Evolutionary conservation across 108 stramenopile species (phyloP).

Genomic region (Hondaea fermentalgiana): DNA sequence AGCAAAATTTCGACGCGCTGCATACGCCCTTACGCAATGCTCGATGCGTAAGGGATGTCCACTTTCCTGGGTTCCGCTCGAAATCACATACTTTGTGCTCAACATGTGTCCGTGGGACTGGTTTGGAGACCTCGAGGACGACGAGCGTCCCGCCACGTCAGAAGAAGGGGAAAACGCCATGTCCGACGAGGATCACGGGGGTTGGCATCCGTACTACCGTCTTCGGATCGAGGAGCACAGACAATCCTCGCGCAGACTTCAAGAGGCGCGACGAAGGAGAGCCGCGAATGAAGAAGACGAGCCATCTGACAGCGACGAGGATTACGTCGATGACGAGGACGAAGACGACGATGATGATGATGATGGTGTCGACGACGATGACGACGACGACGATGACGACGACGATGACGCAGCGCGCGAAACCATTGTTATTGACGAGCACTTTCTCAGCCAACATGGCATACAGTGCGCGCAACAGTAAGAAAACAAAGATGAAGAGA

Average conservation of each 20-base stretch:
- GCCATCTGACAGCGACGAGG: not conserved
- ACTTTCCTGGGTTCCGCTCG: not conserved
- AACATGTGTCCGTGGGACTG: constrained; percentile 12
- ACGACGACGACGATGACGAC: constrained; percentile 12
- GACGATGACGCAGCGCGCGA: not conserved
- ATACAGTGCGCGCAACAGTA: too few relatives aligned
- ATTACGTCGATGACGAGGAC: not conserved
- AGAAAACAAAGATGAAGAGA: too few relatives aligned
- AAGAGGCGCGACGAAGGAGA: not conserved
- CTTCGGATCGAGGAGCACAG: not conserved
- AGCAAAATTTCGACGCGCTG: not conserved
- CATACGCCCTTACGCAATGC: not conserved
- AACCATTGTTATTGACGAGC: too few relatives aligned
- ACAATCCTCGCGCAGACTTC: not conserved
- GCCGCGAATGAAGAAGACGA: not conserved
- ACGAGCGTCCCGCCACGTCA: not conserved
- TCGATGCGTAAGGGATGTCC: not conserved
- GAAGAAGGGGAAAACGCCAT: not conserved
- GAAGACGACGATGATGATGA: not conserved
- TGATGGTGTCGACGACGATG: not conserved
- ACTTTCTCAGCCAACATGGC: too few relatives aligned
- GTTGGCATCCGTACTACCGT: not conserved
- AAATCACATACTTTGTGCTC: not conserved
- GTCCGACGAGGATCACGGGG: not conserved
- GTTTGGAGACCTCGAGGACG: not conserved